These are phyloP conservation scores for Pseudovirgaria hyperparasitica DNA, from an alignment of 2,329 filamentous ascomycete genomes.

Conservation along the genomic window DNA sequence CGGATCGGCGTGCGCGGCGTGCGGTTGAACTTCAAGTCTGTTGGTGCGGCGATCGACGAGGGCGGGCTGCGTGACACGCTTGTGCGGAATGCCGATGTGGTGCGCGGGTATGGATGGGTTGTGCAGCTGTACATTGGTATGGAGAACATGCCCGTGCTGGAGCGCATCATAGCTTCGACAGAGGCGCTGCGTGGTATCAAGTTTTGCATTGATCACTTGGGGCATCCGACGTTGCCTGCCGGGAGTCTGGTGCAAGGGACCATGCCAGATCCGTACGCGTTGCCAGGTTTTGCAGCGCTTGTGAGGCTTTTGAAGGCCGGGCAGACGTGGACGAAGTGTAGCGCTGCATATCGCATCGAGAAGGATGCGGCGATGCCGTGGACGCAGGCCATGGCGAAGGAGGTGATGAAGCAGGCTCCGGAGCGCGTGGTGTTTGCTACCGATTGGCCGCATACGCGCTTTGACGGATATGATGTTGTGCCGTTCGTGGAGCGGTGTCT, in stretches of 20 bases:
- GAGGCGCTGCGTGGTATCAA: conserved; percentile 31
- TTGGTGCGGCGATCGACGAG: conserved; percentile 26
- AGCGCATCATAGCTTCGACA: conserved; percentile 33
- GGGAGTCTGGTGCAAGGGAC: conserved; percentile 9
- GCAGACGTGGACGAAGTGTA: conserved; percentile 44
- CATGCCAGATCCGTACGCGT: conserved; percentile 21
- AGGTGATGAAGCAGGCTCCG: conserved; percentile 34
- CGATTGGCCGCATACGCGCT: conserved; percentile 54
- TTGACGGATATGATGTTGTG: conserved; percentile 42
- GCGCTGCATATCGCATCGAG: conserved; percentile 44
- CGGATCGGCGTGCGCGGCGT: conserved; percentile 45
- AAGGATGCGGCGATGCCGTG: conserved; percentile 31
- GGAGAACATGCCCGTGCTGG: conserved; percentile 35
- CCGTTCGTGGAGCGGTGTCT: conserved; percentile 43
- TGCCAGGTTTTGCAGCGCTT: conserved; percentile 38
- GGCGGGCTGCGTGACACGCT: conserved; percentile 31
- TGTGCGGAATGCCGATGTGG: conserved; percentile 35
- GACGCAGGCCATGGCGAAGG: conserved; percentile 35
- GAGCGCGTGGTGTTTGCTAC: conserved; percentile 44
- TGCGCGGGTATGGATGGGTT: conserved; percentile 41
- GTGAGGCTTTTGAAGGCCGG: conserved; percentile 34
- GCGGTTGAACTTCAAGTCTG: conserved; percentile 45
- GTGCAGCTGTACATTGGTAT: conserved; percentile 47
- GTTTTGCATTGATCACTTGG: conserved; percentile 49
- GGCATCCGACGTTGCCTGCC: conserved; percentile 30